Evolutionary conservation across 2,329 filamentous ascomycete species (phyloP), one percentile per base, ranked within the genome.

Genomic region (Macrophomina tecta): DNA sequence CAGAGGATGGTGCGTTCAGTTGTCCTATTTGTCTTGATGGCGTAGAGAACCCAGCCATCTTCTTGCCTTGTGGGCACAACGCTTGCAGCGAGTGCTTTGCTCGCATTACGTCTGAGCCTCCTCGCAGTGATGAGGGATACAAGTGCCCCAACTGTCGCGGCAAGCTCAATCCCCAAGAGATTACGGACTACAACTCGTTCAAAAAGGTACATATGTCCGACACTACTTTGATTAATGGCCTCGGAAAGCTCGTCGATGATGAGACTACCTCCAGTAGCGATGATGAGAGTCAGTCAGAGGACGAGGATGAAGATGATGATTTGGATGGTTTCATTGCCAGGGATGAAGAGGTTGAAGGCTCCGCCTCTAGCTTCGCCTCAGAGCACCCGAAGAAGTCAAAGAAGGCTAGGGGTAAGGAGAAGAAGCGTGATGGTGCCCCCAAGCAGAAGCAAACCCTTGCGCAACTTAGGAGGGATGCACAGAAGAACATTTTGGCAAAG

Each of bases 21-120:
- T 97, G 93, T 73, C 91, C 91, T 0, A 89, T 95, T 23, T 97
- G 93, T 76, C 89, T 91, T 67, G 93, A 97, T 72, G 88, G 84
- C 2, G 87, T 90, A 6, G 83, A 86, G 14, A 93, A 94, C 69
- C 91, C 92, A 0, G 86, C 86, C 3, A 91, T 97, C 69, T 90
- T 94, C 76, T 83, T 92, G 62, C 92, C 92, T 1, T 97, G 93
- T 73, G 93, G 93, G 1, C 93, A 97, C 73, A 87, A 90, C 68
- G 88, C 89, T 30, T 97, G 93, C 77, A 81, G 85, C 0, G 90
- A 93, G 69, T 97, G 93, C 74, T 89, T 95, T 68, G 84, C 87
- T 5, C 42, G 48, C 5, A 56, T 66, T 28, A 49, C 63, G 12
- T 53, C 77, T 14, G 91, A 92, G 69, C 87, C 89, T 3, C 79